Evolutionary conservation across 768 basidiomycete genomes (phyloP), one percentile per base, ranked within the genome.

Genomic region (Peribolospora baueri): DNA sequence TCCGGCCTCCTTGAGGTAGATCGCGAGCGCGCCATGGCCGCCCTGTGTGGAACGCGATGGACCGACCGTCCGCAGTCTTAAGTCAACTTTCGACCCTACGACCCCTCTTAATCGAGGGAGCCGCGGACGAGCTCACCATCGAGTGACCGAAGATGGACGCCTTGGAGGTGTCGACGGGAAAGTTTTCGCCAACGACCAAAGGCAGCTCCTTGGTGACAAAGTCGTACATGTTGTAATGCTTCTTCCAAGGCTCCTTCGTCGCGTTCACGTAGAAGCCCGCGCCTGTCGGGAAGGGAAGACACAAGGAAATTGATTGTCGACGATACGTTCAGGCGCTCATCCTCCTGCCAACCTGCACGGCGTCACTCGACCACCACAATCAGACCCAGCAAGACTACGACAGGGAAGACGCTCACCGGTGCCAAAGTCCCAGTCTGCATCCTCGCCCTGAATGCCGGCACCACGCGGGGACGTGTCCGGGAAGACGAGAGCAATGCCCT

Each of bases 201-300:
- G 91, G 90, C 42, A 98, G 71, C 70, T 97, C 93, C 48, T 76
- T 64, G 8, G 81, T 80, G 60, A 97, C 71, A 63, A 85, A 79
- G 10, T 79, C 80, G 55, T 81, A 64, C 64, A 65, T 65, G 53
- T 65, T 65, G 61, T 65, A 65, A 61, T 69, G 58, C 62, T 69
- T 69, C 52, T 58, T 61, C 61, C 63, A 72, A 48, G 65, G 62
- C 8, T 67, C 65, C 7, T 77, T 73, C 2, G 86, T 93, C 3
- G 91, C 91, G 65, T 93, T 79, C 61, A 98, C 66, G 68, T 98
- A 97, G 71, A 97, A 98, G 42, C 93, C 91, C 48, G 93, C 93
- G 48, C 73, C 77, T 73, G 57, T 60, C 11, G 54, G 54, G 8
- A 53, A 53, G 45, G 25, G 25, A 25, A 25, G 25, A 25, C 25